phyloP scores from a whole-genome alignment of 2,329 filamentous ascomycete genomes.

The Teratosphaeria viscida region DNA sequence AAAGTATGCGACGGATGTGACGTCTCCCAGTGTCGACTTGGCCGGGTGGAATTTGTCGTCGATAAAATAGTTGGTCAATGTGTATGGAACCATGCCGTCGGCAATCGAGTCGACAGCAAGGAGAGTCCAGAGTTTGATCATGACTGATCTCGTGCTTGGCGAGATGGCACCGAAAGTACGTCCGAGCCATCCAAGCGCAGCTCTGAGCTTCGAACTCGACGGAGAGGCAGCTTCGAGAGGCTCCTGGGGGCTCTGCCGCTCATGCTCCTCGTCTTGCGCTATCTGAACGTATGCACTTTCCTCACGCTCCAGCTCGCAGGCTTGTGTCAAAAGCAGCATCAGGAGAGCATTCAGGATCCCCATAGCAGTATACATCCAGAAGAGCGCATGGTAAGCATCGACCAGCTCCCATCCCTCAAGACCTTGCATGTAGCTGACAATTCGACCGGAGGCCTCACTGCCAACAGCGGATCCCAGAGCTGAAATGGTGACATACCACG shows the following conservation, averaged over 20 bases:
- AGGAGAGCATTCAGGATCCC: constrained; percentile 42
- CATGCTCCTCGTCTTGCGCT: constrained; percentile 17
- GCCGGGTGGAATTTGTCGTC: constrained; percentile 44
- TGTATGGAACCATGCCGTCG: constrained; percentile 49
- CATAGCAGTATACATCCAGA: constrained; percentile 49
- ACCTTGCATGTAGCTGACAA: constrained; percentile 38
- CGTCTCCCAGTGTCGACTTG: constrained; percentile 43
- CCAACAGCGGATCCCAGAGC: constrained; percentile 47
- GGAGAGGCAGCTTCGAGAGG: background rate
- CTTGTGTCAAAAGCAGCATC: constrained; percentile 37
- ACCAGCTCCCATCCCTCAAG: constrained; percentile 40
- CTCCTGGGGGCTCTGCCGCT: background rate
- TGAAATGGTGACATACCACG: constrained; percentile 53
- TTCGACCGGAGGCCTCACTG: constrained; percentile 42
- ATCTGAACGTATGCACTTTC: constrained; percentile 20
- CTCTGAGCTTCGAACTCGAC: background rate
- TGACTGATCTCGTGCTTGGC: constrained; percentile 41
- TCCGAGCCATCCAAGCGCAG: constrained; percentile 6
- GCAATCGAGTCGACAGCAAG: constrained; percentile 61
- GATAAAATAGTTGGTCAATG: constrained; percentile 46
- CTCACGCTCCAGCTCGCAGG: constrained; percentile 37
- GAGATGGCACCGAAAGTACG: constrained; percentile 47
- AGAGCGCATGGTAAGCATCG: constrained; percentile 47
- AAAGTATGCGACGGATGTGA: constrained; percentile 41
- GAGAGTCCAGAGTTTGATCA: constrained; percentile 54